phyloP scores from a whole-genome alignment of 768 basidiomycete species.

The Hebeloma cylindrosporum region DNA sequence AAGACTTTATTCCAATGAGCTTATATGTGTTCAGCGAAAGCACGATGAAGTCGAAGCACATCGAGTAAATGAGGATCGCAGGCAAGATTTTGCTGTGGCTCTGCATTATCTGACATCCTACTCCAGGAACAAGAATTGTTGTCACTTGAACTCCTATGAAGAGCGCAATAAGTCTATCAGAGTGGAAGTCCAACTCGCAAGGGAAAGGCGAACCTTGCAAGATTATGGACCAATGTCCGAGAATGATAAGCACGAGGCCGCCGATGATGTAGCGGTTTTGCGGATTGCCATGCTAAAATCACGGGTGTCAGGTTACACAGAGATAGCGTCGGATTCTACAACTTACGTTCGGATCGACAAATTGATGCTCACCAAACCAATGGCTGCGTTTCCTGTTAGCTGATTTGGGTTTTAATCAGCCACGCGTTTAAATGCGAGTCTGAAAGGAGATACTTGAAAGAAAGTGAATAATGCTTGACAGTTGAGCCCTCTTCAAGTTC shows the following conservation, averaged over 20 bases:
- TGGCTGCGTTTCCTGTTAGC: slow-evolving; percentile 42
- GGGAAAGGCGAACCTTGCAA: slow-evolving; percentile 50
- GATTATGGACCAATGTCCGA: slow-evolving; percentile 72
- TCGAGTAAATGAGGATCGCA: slow-evolving; percentile 74
- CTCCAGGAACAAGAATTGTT: slow-evolving; percentile 48
- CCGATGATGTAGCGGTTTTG: slow-evolving; percentile 53
- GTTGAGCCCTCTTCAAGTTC: slow-evolving; percentile 51
- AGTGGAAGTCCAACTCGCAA: not conserved
- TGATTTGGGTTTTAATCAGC: not conserved
- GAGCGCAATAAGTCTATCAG: not conserved
- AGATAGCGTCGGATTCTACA: not conserved
- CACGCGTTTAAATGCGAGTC: not conserved
- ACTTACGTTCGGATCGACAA: slow-evolving; percentile 59
- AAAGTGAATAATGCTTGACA: slow-evolving; percentile 67
- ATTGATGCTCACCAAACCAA: slow-evolving; percentile 61
- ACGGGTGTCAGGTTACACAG: not conserved
- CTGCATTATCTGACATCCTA: slow-evolving; percentile 52
- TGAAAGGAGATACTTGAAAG: slow-evolving; percentile 44
- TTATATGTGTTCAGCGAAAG: slow-evolving; percentile 61
- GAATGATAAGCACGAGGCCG: slow-evolving; percentile 50
- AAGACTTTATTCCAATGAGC: slow-evolving; percentile 35
- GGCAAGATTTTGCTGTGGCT: slow-evolving; percentile 66
- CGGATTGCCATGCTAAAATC: slow-evolving; percentile 55
- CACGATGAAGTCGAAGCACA: slow-evolving; percentile 69
- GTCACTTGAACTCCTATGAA: slow-evolving; percentile 54